phyloP scores from a whole-genome alignment of 257 asterid species.

The Cinchona pubescens region DNA sequence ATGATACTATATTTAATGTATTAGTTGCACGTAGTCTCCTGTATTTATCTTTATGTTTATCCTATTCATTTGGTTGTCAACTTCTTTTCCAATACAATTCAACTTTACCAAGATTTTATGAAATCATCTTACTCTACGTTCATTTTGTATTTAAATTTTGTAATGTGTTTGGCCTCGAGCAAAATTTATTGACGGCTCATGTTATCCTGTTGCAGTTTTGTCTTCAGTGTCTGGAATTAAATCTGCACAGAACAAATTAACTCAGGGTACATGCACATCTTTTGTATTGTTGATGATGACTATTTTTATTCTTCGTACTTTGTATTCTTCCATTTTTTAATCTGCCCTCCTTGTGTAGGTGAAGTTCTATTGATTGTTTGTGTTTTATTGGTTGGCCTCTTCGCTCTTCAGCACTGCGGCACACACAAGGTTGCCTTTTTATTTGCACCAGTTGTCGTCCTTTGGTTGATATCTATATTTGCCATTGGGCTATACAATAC shows the following conservation, averaged over 20 bases:
- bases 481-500: constrained; percentile 70
- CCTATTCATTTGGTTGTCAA: neutral
- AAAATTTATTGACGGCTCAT: constrained; percentile 9
- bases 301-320: constrained; percentile 6
- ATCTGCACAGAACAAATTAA: constrained; percentile 27
- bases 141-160: too few relatives aligned
- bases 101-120: neutral
- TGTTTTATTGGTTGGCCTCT: constrained; percentile 77
- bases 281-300: constrained; percentile 3
- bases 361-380: constrained; percentile 60
- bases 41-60: neutral
- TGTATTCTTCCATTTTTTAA: neutral
- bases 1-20: too few relatives aligned
- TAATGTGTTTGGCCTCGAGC: neutral
- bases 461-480: constrained; percentile 78
- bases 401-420: constrained; percentile 93
- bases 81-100: neutral
- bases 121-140: neutral
- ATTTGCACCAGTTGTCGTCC: constrained; percentile 85
- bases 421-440: constrained; percentile 85
- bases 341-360: constrained; percentile 39
- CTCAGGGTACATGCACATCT: constrained; percentile 26
- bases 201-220: constrained; percentile 36
- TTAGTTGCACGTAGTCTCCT: too few relatives aligned
- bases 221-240: constrained; percentile 47